Conservation (phyloP, 2,329 filamentous ascomycete genomes). For the Plectosphaerella cucumerina region DNA sequence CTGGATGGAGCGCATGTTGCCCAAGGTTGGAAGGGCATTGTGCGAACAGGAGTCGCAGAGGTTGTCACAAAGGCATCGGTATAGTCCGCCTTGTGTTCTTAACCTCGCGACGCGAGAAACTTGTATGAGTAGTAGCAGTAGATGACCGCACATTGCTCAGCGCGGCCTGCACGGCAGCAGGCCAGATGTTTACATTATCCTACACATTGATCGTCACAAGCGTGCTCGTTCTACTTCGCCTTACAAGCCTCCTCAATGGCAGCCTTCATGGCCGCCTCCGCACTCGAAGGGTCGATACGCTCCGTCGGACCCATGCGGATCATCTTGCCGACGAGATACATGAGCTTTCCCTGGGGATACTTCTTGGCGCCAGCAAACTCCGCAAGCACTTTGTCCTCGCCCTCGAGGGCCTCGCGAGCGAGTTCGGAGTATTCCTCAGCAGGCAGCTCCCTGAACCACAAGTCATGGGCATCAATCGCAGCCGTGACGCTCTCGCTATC, state of each 20-base stretch:
- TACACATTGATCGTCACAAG: no score
- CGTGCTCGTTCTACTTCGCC: neutral
- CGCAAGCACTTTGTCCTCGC: constrained; percentile 40
- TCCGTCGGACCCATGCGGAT: constrained; percentile 49
- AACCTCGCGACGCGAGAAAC: no score
- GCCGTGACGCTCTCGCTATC: constrained; percentile 31
- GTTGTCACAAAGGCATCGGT: no score
- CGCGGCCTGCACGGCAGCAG: no score
- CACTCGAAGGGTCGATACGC: constrained; percentile 48
- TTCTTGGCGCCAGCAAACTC: constrained; percentile 39
- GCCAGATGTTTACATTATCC: no score
- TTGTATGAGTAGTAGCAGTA: no score
- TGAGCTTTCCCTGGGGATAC: constrained; percentile 54
- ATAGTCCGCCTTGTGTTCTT: no score
- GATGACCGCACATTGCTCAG: no score
- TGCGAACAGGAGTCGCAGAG: no score
- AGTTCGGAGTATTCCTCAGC: constrained; percentile 43
- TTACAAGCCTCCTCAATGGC: constrained; percentile 18
- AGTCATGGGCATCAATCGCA: constrained; percentile 38
- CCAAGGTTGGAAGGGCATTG: no score
- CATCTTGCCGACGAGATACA: constrained; percentile 58
- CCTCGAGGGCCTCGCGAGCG: constrained; percentile 37
- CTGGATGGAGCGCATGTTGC: no score
- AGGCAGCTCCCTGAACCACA: constrained; percentile 53
- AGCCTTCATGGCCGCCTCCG: constrained; percentile 40